Evolutionary conservation across 2,329 filamentous ascomycete species (phyloP).

Genomic region (Neofusicoccum laricinum): DNA sequence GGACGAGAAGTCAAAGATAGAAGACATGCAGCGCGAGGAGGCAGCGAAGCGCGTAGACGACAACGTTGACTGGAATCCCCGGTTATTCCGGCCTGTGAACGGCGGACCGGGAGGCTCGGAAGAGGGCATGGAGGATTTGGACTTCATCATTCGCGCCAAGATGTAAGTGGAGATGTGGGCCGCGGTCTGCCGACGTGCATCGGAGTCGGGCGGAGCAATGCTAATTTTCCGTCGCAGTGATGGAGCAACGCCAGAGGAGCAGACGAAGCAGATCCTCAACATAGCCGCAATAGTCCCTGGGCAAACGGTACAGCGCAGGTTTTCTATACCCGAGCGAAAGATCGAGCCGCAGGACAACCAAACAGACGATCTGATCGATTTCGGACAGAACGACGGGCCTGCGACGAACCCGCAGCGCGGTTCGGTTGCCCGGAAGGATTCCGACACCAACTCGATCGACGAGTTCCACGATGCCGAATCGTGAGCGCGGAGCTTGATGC

Average conservation of each 20-base stretch:
- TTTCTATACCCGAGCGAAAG: slow-evolving; percentile 56
- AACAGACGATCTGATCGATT: slow-evolving; percentile 54
- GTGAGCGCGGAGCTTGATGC: slow-evolving; percentile 20
- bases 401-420: background rate
- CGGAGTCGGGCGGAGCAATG: background rate
- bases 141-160: slow-evolving; percentile 89
- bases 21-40: slow-evolving; percentile 87
- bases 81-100: slow-evolving; percentile 74
- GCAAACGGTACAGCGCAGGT: slow-evolving; percentile 54
- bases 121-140: slow-evolving; percentile 82
- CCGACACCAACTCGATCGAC: slow-evolving; percentile 42
- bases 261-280: slow-evolving; percentile 77
- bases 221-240: slow-evolving; percentile 48
- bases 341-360: slow-evolving; percentile 22
- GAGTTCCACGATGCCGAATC: slow-evolving; percentile 49
- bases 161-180: slow-evolving; percentile 58
- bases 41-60: slow-evolving; percentile 76
- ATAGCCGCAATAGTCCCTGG: slow-evolving; percentile 83
- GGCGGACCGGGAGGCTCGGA: slow-evolving; percentile 69
- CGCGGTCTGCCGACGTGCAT: background rate
- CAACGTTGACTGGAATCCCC: slow-evolving; percentile 81
- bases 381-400: slow-evolving; percentile 46
- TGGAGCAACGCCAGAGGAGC: slow-evolving; percentile 62
- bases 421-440: slow-evolving; percentile 37
- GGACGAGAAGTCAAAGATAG: slow-evolving; percentile 93